phyloP scores from a whole-genome alignment of 805 yeast species.

The Debaryomyces maramus region DNA sequence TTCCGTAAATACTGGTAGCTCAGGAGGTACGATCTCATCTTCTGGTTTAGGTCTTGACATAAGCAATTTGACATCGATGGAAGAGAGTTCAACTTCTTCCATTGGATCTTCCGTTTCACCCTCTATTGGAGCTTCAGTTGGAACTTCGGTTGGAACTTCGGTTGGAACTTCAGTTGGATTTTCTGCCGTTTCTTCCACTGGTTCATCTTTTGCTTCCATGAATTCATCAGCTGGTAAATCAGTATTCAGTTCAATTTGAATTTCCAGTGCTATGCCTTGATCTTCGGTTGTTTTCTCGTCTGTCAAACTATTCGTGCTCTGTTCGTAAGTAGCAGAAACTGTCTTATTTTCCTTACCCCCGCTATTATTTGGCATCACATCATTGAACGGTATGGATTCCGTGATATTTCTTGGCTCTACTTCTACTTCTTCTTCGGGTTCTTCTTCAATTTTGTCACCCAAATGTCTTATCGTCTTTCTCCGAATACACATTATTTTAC shows the following conservation, averaged over 20 bases:
- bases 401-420: neutral
- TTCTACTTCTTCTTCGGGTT: neutral
- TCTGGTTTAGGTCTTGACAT: slow-evolving; percentile 27
- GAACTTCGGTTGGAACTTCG: slow-evolving; percentile 9
- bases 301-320: neutral
- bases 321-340: neutral
- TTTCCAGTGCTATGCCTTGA: slow-evolving; percentile 1
- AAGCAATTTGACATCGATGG: slow-evolving; percentile 30
- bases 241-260: neutral
- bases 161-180: neutral
- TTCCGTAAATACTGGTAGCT: slow-evolving; percentile 26
- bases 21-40: slow-evolving; percentile 26
- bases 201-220: slow-evolving; percentile 8
- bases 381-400: neutral
- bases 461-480: slow-evolving; percentile 42
- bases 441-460: slow-evolving; percentile 6
- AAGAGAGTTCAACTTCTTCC: slow-evolving; percentile 8
- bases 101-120: neutral
- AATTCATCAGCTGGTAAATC: neutral
- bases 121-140: slow-evolving; percentile 1
- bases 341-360: too few species aligned
- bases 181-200: slow-evolving; percentile 8
- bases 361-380: neutral
- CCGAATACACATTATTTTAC: slow-evolving; percentile 63
- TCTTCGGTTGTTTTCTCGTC: slow-evolving; percentile 7